Evolutionary conservation across 139 green algal species (phyloP), one percentile per base, ranked within the genome.

Genomic region (Chlorella sp.): DNA sequence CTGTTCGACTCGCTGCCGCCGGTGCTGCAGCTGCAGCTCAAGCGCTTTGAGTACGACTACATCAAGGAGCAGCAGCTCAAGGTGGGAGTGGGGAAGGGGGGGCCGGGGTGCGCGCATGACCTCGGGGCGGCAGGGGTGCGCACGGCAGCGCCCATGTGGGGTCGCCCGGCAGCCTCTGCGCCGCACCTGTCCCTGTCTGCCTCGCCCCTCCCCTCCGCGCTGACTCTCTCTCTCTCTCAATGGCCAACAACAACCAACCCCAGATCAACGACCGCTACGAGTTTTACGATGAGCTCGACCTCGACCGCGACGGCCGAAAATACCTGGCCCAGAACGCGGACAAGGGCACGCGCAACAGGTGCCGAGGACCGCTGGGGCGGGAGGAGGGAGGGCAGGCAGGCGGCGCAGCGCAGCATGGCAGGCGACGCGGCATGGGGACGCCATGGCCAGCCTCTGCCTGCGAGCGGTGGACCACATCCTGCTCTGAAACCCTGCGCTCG

Each of bases 21-120:
- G 14, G 92, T 99, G 69, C 88, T 99, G 58, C 90, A 97, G 86
- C 88, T 99, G 65, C 96, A 99, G 75, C 89, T 99, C 35, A 98
- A 97, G 85, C 91, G 96, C 38, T 99, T 99, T 81, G 94, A 98
- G 76, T 99, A 98, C 77, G 96, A 99, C 79, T 96, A 91, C 46
- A 72, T 90, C 71, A 82, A 92, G 8, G 93, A 98, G 77, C 82
- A 86, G 45, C 90, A 91, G 83, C 71, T 95, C 77, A 97, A 98
- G 87, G 91, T 93, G 74, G 56, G 69, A 7, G 7, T 29, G 50
- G 5, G 36, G 35, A 21, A 12, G 51, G 29, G 8, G n/a, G 36
- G 55, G n/a, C 12, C 5, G 36, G 8, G 14, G 5, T 5, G 12
- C 41, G 9, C 6, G 40, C 7, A 42, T 27, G 6, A 7, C 29